Conservation (phyloP, 768 basidiomycete species). For the Lepiota subincarnata region DNA sequence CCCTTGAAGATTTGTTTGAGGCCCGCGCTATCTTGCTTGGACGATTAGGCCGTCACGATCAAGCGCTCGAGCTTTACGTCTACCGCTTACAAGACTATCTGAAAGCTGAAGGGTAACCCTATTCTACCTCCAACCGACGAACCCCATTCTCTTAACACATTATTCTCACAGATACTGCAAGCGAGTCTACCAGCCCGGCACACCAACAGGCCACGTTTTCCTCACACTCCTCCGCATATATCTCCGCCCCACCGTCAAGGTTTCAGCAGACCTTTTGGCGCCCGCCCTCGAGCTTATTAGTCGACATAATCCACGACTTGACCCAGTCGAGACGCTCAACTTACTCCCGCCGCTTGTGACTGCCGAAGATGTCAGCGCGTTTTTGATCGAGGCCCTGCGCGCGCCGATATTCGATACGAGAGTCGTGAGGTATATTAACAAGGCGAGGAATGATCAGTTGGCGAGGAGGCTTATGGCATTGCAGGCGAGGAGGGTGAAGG, state of each 20-base stretch:
- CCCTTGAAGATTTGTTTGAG: conserved; percentile 71
- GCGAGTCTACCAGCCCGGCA: conserved; percentile 59
- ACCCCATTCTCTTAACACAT: conserved; percentile 1
- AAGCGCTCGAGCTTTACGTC: conserved; percentile 92
- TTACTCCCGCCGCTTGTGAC: conserved; percentile 89
- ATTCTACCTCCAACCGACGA: not conserved
- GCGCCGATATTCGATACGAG: conserved; percentile 64
- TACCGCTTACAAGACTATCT: conserved; percentile 77
- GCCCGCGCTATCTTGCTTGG: conserved; percentile 91
- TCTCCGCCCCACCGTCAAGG: conserved; percentile 61
- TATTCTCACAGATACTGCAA: conserved; percentile 74
- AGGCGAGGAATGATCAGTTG: conserved; percentile 75
- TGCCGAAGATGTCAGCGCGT: conserved; percentile 72
- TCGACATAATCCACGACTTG: conserved; percentile 77
- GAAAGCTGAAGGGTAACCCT: conserved; percentile 83
- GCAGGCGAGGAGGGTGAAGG: conserved; percentile 79
- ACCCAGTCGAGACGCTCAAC: conserved; percentile 76
- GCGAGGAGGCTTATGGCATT: conserved; percentile 69
- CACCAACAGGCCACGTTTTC: conserved; percentile 65
- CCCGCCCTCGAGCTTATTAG: conserved; percentile 89
- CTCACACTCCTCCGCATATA: conserved; percentile 84
- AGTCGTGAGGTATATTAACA: conserved; percentile 65
- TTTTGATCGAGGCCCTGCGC: conserved; percentile 69
- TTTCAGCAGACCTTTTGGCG: conserved; percentile 53
- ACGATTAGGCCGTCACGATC: conserved; percentile 85